phyloP scores from a whole-genome alignment of 352 stramenopile genomes.

The Globisporangium viniferum region DNA sequence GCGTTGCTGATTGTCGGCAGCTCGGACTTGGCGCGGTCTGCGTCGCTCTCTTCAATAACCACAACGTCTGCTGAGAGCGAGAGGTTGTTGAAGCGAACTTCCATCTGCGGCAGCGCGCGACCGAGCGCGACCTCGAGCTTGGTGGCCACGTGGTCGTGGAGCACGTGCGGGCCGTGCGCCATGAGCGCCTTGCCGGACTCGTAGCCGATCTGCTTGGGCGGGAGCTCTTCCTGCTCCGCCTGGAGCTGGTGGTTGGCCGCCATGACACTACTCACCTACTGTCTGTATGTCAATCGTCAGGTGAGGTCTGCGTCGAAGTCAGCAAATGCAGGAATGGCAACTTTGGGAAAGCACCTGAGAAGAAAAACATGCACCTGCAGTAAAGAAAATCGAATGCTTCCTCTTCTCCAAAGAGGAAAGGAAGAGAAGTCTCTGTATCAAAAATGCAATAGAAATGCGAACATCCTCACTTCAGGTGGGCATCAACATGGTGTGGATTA shows the following conservation, averaged over 20 bases:
- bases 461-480: background rate
- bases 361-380: background rate
- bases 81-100: constrained; percentile 37
- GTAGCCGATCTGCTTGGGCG: background rate
- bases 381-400: background rate
- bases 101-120: constrained; percentile 33
- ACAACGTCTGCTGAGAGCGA: constrained; percentile 15
- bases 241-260: background rate
- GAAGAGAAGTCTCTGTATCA: background rate
- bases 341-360: background rate
- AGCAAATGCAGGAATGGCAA: background rate
- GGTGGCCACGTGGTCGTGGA: constrained; percentile 31
- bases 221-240: background rate
- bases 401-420: background rate
- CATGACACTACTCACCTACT: background rate
- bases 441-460: background rate
- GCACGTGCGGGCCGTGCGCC: constrained; percentile 23
- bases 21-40: constrained; percentile 8
- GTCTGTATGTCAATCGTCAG: background rate
- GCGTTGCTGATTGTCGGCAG: constrained; percentile 23
- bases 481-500: background rate
- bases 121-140: constrained; percentile 28
- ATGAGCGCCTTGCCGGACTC: constrained; percentile 27
- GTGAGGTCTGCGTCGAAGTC: background rate
- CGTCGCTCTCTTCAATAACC: background rate